Percentiles rank a stretch among this genome's conserved stretches.
phyloP scores from a whole-genome alignment of 1,284 basidiomycete species.

The Naganishia sp. region DNA sequence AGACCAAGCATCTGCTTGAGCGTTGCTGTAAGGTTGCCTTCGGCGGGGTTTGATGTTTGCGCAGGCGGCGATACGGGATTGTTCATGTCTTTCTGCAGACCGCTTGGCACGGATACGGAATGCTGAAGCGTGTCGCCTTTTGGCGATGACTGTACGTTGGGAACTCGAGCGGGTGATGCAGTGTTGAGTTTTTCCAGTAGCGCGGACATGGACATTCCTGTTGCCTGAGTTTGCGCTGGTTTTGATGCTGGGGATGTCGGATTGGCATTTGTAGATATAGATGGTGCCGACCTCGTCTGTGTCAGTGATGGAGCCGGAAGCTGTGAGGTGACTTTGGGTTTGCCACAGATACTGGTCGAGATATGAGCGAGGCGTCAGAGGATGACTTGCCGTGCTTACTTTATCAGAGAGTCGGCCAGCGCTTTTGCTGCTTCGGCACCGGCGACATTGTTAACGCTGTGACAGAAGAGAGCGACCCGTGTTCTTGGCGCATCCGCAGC shows the following conservation, averaged over 20 bases:
- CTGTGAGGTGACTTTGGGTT: background rate
- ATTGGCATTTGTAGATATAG: background rate
- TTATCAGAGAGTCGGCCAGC: background rate
- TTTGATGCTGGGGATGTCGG: background rate
- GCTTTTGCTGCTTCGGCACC: constrained; percentile 11
- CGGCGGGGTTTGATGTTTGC: background rate
- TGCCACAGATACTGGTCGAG: background rate
- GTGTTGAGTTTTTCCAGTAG: constrained; percentile 10
- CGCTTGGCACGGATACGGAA: constrained; percentile 3
- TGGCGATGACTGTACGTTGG: background rate
- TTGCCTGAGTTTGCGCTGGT: constrained; percentile 1
- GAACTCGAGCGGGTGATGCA: too few relatives aligned
- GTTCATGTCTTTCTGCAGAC: background rate
- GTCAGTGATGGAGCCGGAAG: background rate
- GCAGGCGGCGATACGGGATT: background rate
- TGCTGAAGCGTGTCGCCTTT: background rate
- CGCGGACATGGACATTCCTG: constrained; percentile 22
- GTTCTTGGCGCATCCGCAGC: background rate
- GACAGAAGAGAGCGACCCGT: constrained; percentile 15
- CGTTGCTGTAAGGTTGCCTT: background rate
- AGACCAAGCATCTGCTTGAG: too few relatives aligned
- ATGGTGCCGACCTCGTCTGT: constrained; percentile 5
- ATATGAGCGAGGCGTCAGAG: too few relatives aligned
- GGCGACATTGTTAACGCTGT: background rate
- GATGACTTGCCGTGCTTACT: background rate